A percentile compares a stretch with the other conserved stretches of the same genome.
Evolutionary conservation across 306 rosid genomes (phyloP).

Genomic region (Ammopiptanthus mongolicus): DNA sequence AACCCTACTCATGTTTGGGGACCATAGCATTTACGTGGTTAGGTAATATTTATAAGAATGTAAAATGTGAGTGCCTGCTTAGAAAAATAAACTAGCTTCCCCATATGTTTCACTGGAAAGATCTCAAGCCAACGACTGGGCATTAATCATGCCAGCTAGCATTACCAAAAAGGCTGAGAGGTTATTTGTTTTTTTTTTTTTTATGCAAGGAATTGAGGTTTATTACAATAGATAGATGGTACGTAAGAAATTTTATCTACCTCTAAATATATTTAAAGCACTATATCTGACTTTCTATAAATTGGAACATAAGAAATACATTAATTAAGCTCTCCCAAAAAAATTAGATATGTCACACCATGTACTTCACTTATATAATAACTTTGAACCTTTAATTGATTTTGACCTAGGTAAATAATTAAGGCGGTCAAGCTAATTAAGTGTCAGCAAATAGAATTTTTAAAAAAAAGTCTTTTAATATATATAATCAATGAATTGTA

Average conservation of each 20-base stretch:
- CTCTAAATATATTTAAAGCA: conserved; percentile 10
- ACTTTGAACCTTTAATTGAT: neutral
- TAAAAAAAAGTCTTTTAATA: neutral
- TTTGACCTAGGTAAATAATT: no score
- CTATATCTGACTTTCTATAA: neutral
- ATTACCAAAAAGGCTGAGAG: no score
- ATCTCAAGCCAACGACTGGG: no score
- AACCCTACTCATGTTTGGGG: no score
- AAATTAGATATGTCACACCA: conserved; percentile 29
- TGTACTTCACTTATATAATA: conserved; percentile 38
- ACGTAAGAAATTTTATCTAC: conserved; percentile 14
- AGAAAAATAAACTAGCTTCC: conserved; percentile 31
- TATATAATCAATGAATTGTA: neutral
- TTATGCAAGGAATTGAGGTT: no score
- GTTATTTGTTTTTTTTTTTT: no score
- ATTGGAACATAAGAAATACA: neutral
- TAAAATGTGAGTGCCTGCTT: conserved; percentile 26
- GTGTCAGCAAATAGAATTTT: neutral
- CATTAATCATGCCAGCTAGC: no score
- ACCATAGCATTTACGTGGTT: no score
- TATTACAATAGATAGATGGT: no score
- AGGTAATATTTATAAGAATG: neutral
- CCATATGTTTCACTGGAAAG: no score
- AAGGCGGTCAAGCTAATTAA: neutral
- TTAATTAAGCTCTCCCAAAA: conserved; percentile 23